Evolutionary conservation across 495 filamentous ascomycete genomes (phyloP), one percentile per base, ranked within the genome.

Genomic region (Talaromyces adpressus): DNA sequence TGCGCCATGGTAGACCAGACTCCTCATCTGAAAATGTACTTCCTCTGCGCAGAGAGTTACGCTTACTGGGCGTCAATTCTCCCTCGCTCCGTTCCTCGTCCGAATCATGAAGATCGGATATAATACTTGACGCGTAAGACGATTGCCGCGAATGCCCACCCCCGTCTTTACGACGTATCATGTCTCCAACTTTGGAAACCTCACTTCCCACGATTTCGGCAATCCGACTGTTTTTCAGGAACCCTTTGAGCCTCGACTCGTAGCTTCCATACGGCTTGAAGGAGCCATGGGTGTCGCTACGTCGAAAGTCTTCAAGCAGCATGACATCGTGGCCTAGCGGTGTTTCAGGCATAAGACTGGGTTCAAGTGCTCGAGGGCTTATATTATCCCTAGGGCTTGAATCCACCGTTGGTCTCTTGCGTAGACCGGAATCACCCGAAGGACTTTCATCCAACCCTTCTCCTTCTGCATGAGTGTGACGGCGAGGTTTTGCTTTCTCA

Each of bases 131-230:
- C 23, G 74, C 72, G 39, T 76, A 70, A 29, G 81, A 83, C 6
- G 71, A 73, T 51, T 76, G 69, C 18, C 74, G 72, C 45, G 78
- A 74, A 58, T 72, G 71, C 5, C 67, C 61, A 34, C 56, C 61
- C 23, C 64, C 54, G 45, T 79, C 79, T 53, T 85, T 85, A 63
- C 83, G 85, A 62, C 75, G 69, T 6, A 87, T 75, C 36, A 82
- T 71, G 63, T 85, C 82, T 25, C 84, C 82, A 60, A 87, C 81
- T 69, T 79, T 82, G 0, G 80, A 78, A 1, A 87, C 83, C 64
- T 85, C 83, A 63, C 79, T 83, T 8, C 78, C 82, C n/a, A 83
- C 80, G 18, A 77, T 73, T 51, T 79, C 81, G 16, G 81, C 81
- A 64, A 85, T 81, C 59, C 80, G 76, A 12, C 80, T 77, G 4